Evolutionary conservation across 306 rosid genomes (phyloP), one percentile per base, ranked within the genome.

Genomic region (Dryas octopetala): DNA sequence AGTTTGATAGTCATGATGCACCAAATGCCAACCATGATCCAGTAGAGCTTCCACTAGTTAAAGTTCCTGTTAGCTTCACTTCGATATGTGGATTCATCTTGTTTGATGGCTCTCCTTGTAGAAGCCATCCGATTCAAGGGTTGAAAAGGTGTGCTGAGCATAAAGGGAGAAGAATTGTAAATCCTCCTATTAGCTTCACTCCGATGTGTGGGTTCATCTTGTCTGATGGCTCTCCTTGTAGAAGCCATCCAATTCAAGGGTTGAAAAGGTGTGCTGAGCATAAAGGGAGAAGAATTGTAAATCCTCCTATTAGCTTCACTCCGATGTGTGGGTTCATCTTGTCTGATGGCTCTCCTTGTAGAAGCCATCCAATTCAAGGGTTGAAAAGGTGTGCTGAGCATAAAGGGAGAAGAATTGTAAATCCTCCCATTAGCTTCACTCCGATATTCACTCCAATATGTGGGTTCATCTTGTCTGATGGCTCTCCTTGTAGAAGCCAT

Each of bases 321-420:
- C 23, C 23, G 23, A 85, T 66, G 43, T 91, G 98, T 80, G 97
- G 96, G 74, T 75, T 89, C 81, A 65, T 84, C 74, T 80, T 83
- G 81, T 19, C 60, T 51, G 91, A 89, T 86, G 91, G 91, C 70
- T 83, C 91, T 19, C 78, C 88, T 74, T 93, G 97, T 75, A 80
- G 72, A 50, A 85, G 57, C 8, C 76, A 67, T 64, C 90, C 98
- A 0, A 78, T 77, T 65, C 66, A 75, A 81, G 92, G 93, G 80
- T 83, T 90, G 73, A 89, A 89, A 86, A 83, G 98, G 62, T 93
- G 98, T 68, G 76, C 41, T 60, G 87, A 86, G n/a, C 97, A 93
- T 73, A 89, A 93, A 87, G 98, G 97, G 62, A 82, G 19, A 78
- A 87, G 89, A 83, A 85, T 83, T 13, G 23, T 23, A 23, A 23